Evolutionary conservation across 2,329 filamentous ascomycete genomes (phyloP), one percentile per base, ranked within the genome.

Genomic region (Akanthomyces lecanii): DNA sequence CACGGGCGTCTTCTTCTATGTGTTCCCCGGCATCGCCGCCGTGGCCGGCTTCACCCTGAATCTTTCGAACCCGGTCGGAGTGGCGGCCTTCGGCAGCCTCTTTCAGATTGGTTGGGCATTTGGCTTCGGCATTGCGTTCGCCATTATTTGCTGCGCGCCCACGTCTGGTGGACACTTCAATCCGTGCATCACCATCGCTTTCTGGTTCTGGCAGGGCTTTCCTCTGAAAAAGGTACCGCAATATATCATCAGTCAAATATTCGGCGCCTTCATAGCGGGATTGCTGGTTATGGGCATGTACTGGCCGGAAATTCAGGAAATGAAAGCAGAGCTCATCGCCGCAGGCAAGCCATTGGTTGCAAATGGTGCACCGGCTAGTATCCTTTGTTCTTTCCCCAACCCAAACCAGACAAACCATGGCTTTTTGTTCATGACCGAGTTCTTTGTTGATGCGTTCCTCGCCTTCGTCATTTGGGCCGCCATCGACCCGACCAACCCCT

Each of bases 401-500:
- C 67, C 77, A 0, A 76, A 73, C 18, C 81, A 85, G 68, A 81
- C 76, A 6, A 84, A 81, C 66, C 74, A 82, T 45, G 84, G 83
- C 16, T 85, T 81, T 68, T 69, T 86, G 0, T 83, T 87, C 72
- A 70, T 85, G 59, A 81, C 81, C 63, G 84, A 87, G 68, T 86
- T 83, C 69, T 85, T 87, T 66, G 82, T 83, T 33, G 81, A 83
- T 68, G 75, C 72, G 62, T 85, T 85, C 71, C 81, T 86, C 62
- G 80, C 78, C 33, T 75, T 86, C 63, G 73, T 85, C 16, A 85
- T 86, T 69, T 86, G 83, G 83, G 78, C 83, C 8, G 76, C 75
- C 52, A 75, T 85, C 38, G 84, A 87, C 70, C 82, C 82, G 0
- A 81, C 82, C 12, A 86, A 86, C 70, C 83, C 83, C 0, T 85